Conservation (phyloP, 306 rosid species). For the Prunus dulcis region DNA sequence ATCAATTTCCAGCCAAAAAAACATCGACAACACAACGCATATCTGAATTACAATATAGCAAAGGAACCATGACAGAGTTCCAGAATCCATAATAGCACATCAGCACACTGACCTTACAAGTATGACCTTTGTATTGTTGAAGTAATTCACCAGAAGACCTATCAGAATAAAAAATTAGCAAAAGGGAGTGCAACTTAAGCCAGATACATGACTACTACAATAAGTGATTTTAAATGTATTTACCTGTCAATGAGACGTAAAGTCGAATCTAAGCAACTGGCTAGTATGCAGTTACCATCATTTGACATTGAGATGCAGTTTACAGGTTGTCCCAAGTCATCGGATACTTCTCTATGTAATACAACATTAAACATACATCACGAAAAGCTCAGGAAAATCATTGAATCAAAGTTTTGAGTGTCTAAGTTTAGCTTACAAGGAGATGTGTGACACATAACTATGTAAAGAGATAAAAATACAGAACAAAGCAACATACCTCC, state of each 20-base stretch:
- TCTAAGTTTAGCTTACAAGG: not conserved
- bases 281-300: slow-evolving; percentile 84
- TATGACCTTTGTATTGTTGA: slow-evolving; percentile 85
- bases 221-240: slow-evolving; percentile 2
- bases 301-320: slow-evolving; percentile 91
- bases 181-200: not conserved
- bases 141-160: slow-evolving; percentile 81
- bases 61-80: not conserved
- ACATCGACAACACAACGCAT: not conserved
- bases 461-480: no score
- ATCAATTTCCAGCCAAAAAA: not conserved
- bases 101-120: slow-evolving; percentile 64
- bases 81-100: slow-evolving; percentile 20
- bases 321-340: slow-evolving; percentile 84
- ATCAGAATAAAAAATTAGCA: slow-evolving; percentile 26
- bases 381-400: not conserved
- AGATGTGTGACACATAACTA: not conserved
- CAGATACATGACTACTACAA: slow-evolving; percentile 1
- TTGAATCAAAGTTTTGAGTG: not conserved
- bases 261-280: slow-evolving; percentile 81
- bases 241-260: slow-evolving; percentile 81
- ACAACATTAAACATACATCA: slow-evolving; percentile 5
- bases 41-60: not conserved
- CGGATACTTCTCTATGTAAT: slow-evolving; percentile 64
- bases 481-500: slow-evolving; percentile 47